Percentiles rank a stretch among this genome's conserved stretches.
These are phyloP conservation scores for Alternaria novae-zelandiae DNA, from an alignment of 2,329 filamentous ascomycete genomes.

Conservation along the genomic window DNA sequence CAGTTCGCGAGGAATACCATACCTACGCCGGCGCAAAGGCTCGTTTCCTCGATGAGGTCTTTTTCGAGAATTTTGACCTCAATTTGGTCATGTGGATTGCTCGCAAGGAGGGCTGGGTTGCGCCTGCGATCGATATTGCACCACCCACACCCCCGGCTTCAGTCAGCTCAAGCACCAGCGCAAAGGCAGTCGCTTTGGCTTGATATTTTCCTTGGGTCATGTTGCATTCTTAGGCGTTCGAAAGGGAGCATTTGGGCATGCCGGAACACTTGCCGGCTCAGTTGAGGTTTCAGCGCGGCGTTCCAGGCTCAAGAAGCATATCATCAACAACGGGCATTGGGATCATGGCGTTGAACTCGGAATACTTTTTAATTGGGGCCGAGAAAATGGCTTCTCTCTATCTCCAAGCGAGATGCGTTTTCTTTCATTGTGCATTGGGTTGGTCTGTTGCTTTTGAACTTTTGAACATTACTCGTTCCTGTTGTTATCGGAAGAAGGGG, in stretches of 20 bases:
- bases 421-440: background rate
- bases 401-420: background rate
- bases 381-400: background rate
- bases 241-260: background rate
- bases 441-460: background rate
- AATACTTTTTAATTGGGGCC: background rate
- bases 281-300: conserved; percentile 3
- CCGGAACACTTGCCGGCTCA: background rate
- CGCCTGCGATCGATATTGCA: conserved; percentile 18
- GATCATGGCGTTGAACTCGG: background rate
- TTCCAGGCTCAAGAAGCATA: background rate
- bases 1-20: conserved; percentile 75
- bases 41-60: conserved; percentile 54
- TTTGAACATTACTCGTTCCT: background rate
- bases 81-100: conserved; percentile 50
- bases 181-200: conserved; percentile 17
- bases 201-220: background rate
- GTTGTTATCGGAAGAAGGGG: background rate
- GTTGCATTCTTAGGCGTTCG: conserved; percentile 4
- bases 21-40: conserved; percentile 62
- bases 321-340: background rate
- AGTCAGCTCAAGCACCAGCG: conserved; percentile 14
- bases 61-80: conserved; percentile 55
- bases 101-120: conserved; percentile 39
- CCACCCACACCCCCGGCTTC: conserved; percentile 34